A percentile compares a stretch with the other conserved stretches of the same genome.
These are phyloP conservation scores for Argentina anserina DNA, from an alignment of 306 rosid species.

Conservation along the genomic window DNA sequence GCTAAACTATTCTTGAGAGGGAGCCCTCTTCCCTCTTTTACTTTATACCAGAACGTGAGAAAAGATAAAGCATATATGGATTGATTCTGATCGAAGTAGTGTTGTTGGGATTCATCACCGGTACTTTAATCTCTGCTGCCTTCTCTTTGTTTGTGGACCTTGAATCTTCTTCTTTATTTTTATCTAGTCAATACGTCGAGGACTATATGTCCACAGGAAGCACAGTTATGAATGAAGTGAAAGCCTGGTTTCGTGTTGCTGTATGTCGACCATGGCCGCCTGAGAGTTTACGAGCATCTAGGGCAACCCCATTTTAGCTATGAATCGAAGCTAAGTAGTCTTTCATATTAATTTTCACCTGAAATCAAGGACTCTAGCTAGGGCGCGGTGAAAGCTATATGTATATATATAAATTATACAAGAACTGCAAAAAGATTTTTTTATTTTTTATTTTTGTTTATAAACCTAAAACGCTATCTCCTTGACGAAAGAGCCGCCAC, in stretches of 20 bases:
- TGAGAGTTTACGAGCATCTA: conserved; percentile 2
- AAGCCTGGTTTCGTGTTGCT: conserved; percentile 3
- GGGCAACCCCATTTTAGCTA: background rate
- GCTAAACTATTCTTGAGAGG: background rate
- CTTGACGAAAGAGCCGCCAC: no score
- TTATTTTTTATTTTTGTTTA: no score
- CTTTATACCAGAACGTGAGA: conserved; percentile 32
- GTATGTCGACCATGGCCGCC: background rate
- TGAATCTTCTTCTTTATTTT: conserved; percentile 21
- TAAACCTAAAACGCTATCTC: no score
- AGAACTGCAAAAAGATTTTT: no score
- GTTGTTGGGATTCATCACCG: conserved; percentile 61
- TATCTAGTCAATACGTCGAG: conserved; percentile 31
- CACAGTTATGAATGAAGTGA: conserved; percentile 19
- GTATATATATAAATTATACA: background rate
- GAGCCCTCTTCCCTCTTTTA: conserved; percentile 11
- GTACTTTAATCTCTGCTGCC: conserved; percentile 28
- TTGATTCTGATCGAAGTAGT: conserved; percentile 31
- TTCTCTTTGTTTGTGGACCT: conserved; percentile 31
- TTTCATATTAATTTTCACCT: background rate
- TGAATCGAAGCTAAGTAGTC: background rate
- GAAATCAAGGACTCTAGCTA: conserved; percentile 22
- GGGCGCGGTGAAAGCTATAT: background rate
- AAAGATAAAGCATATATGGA: conserved; percentile 21
- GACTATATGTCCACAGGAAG: conserved; percentile 1